Percentiles rank a stretch among this genome's conserved stretches.
Conservation (phyloP, 2,329 filamentous ascomycete species). For the Ophiostoma himal-ulmi region DNA sequence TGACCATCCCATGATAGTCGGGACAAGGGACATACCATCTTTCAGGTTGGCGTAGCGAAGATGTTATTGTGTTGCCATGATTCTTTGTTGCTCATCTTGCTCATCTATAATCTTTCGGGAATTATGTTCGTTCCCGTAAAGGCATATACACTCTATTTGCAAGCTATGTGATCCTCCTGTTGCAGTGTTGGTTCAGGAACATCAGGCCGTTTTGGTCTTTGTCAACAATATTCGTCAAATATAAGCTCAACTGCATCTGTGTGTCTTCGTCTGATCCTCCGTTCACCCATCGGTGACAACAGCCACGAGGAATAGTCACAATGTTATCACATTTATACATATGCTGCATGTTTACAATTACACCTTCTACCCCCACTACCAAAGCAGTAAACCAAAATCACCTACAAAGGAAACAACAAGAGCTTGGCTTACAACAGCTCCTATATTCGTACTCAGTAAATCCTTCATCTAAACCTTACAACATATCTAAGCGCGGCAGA, state of each 20-base stretch:
- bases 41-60: background rate
- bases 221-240: background rate
- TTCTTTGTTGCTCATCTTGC: background rate
- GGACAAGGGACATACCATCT: background rate
- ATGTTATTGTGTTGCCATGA: background rate
- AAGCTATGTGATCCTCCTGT: background rate
- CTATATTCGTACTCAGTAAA: background rate
- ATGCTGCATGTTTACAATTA: background rate
- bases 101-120: background rate
- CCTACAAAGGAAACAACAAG: background rate
- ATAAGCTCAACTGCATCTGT: background rate
- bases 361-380: background rate
- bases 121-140: background rate
- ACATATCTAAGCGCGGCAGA: background rate
- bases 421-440: background rate
- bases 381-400: background rate
- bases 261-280: background rate
- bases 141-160: background rate
- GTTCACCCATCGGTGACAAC: background rate
- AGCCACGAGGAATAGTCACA: background rate
- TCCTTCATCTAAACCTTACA: background rate
- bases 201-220: background rate
- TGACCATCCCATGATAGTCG: background rate
- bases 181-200: background rate
- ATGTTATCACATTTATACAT: background rate